phyloP scores from a whole-genome alignment of 176 grass and related monocot species.

The Microstegium vimineum region DNA sequence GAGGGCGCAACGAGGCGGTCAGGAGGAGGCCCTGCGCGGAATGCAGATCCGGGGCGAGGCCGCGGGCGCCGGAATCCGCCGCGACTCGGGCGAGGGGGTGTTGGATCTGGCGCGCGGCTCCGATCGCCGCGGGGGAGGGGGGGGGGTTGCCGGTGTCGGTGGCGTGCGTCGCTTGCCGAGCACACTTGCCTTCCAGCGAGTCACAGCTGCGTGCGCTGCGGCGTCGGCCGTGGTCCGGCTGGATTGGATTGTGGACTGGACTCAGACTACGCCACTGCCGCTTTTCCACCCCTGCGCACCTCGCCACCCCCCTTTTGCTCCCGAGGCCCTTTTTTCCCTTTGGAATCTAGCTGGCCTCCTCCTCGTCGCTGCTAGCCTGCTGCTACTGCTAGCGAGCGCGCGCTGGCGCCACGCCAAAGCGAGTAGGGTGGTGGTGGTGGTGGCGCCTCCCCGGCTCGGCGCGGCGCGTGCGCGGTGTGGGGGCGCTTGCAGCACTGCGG shows the following conservation, averaged over 20 bases:
- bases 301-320: constrained; percentile 17
- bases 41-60: constrained; percentile 42
- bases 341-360: constrained; percentile 15
- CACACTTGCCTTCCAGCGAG: constrained; percentile 25
- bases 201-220: background rate
- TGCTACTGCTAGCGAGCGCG: background rate
- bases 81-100: constrained; percentile 12
- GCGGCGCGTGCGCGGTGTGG: background rate
- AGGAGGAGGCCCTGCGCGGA: constrained; percentile 7
- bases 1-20: constrained; percentile 5
- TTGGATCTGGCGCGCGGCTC: constrained; percentile 39
- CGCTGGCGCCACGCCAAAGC: constrained; percentile 12
- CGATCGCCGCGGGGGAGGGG: constrained; percentile 29
- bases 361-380: background rate
- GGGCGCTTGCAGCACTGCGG: background rate
- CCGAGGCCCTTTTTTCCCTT: constrained; percentile 17
- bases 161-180: constrained; percentile 24
- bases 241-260: constrained; percentile 13
- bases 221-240: constrained; percentile 1
- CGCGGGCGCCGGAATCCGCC: constrained; percentile 8
- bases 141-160: constrained; percentile 29
- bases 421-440: background rate
- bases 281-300: background rate
- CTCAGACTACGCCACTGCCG: background rate
- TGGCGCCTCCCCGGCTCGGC: no score